Evolutionary conservation across 495 filamentous ascomycete species (phyloP).

Genomic region (Xylaria bambusicola): DNA sequence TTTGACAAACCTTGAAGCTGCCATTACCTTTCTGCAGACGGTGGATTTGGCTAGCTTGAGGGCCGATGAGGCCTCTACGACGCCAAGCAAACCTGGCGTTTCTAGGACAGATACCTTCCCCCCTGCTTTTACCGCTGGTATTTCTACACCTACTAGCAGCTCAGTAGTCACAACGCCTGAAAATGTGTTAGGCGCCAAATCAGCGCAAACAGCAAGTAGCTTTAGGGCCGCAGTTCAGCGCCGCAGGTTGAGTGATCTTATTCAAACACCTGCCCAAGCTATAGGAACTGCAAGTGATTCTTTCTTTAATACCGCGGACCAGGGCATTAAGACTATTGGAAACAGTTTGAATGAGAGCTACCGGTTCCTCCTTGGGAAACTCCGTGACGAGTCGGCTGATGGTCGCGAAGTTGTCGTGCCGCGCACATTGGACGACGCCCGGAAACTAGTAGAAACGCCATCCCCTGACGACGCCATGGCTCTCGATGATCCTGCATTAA

Average conservation of each 20-base stretch:
- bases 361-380: slow-evolving; percentile 87
- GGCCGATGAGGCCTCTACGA: slow-evolving; percentile 70
- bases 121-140: slow-evolving; percentile 48
- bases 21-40: slow-evolving; percentile 94
- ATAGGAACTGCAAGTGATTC: slow-evolving; percentile 82
- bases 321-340: slow-evolving; percentile 85
- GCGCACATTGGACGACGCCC: slow-evolving; percentile 88
- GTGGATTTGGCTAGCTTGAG: slow-evolving; percentile 91
- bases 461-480: slow-evolving; percentile 56
- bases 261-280: slow-evolving; percentile 76
- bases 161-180: slow-evolving; percentile 37
- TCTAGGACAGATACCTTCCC: slow-evolving; percentile 55
- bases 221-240: slow-evolving; percentile 50
- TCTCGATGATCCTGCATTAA: slow-evolving; percentile 47
- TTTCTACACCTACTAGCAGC: slow-evolving; percentile 39
- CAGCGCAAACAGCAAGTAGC: slow-evolving; percentile 40
- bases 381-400: slow-evolving; percentile 66
- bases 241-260: slow-evolving; percentile 77
- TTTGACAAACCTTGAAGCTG: slow-evolving; percentile 92
- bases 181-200: slow-evolving; percentile 43
- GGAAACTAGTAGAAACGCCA: slow-evolving; percentile 79
- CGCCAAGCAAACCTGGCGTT: slow-evolving; percentile 59
- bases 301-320: slow-evolving; percentile 83
- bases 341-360: slow-evolving; percentile 86
- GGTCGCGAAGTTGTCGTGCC: slow-evolving; percentile 61